Base-by-base conservation (phyloP, 2,329 filamentous ascomycete genomes). In the Phialemoniopsis sp. region DNA sequence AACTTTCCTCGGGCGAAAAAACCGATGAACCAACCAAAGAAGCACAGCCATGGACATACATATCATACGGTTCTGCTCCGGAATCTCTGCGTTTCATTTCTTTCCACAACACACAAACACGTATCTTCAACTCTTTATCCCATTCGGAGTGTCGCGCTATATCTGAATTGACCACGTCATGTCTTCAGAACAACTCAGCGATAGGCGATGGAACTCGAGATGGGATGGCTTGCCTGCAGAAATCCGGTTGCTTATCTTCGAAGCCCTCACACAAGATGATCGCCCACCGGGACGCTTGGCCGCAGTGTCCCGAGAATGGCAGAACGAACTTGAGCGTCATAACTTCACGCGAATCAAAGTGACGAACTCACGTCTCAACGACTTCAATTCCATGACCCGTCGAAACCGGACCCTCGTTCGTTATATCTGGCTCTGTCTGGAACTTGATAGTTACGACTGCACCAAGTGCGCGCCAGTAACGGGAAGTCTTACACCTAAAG, bases 271-370 rank as follows among this genome's bases (percentile, higher is more conserved):
- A 8, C 38, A 47, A 34, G 48, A 55, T 34, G 49, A 40, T 12
- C 48, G 48, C 41, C 46, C 15, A n/a, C 33, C 55, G 40, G 43
- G 31, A 43, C 19, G 17, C 46, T 62, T n/a, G n/a, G n/a, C n/a
- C n/a, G n/a, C n/a, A n/a, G n/a, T n/a, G n/a, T n/a, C 52, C 34
- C 47, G 53, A 46, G 53, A 56, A 32, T 60, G 54, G 59, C 54
- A 59, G 40, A 39, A 36, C 13, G 39, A 41, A 13, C 35, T 62
- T 37, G 54, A 61, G 51, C 48, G 33, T 34, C 37, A 53, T 34
- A 56, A 46, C 43, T 62, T 61, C 40, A 38, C 49, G 34, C 48
- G 47, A 29, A 57, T 60, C 47, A 55, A 46, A 41, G 41, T 58
- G 32, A 60, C 55, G 21, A 46, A 42, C 38, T 49, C 51, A 34